A percentile compares a stretch with the other conserved stretches of the same genome.
These are phyloP conservation scores for Uncinocarpus reesii DNA, from an alignment of 2,329 filamentous ascomycete species.

Conservation along the genomic window DNA sequence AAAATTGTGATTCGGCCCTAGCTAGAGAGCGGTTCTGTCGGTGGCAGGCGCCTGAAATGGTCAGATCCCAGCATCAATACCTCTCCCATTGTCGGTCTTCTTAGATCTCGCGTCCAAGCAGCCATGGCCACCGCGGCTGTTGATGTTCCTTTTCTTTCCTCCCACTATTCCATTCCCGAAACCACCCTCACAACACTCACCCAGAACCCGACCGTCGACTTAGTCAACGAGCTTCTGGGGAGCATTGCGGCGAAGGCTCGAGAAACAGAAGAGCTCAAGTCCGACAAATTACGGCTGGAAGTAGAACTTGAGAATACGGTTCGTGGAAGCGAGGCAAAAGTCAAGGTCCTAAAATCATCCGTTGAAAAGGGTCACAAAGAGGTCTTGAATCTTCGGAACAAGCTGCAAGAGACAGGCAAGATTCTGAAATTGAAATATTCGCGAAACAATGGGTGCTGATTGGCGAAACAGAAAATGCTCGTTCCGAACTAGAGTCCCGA, in stretches of 20 bases:
- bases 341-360: slow-evolving; percentile 68
- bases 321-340: slow-evolving; percentile 69
- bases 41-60: slow-evolving; percentile 8
- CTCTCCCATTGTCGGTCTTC: background rate
- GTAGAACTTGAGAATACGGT: slow-evolving; percentile 90
- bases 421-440: background rate
- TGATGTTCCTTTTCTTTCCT: slow-evolving; percentile 50
- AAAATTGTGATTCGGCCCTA: background rate
- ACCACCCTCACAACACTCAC: slow-evolving; percentile 46
- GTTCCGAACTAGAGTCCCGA: slow-evolving; percentile 68
- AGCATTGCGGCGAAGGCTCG: slow-evolving; percentile 68
- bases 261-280: slow-evolving; percentile 69
- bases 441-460: slow-evolving; percentile 16
- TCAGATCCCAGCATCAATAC: background rate
- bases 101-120: slow-evolving; percentile 5
- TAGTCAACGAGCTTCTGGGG: slow-evolving; percentile 64
- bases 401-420: slow-evolving; percentile 71
- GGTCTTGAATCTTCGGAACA: slow-evolving; percentile 67
- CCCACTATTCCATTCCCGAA: slow-evolving; percentile 49
- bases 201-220: slow-evolving; percentile 58
- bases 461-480: slow-evolving; percentile 54
- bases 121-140: slow-evolving; percentile 47
- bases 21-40: background rate
- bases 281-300: slow-evolving; percentile 78
- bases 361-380: slow-evolving; percentile 77